A percentile compares a stretch with the other conserved stretches of the same genome.
Evolutionary conservation across 2,329 filamentous ascomycete genomes (phyloP).

Genomic region (Alternaria arborescens): DNA sequence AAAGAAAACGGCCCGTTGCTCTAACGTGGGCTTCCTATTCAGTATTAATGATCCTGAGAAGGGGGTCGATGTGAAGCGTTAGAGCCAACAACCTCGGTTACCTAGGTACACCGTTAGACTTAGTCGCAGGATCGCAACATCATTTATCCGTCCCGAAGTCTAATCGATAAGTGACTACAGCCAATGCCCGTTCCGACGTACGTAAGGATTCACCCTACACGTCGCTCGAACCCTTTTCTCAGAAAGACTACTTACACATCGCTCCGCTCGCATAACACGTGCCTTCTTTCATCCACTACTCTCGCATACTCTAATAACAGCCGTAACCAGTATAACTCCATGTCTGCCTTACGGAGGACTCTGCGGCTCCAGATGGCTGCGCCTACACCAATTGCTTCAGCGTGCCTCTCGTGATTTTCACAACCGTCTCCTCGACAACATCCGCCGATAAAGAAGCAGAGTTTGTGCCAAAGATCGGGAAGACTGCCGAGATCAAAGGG

Average conservation of each 20-base stretch:
- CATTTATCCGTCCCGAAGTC: not conserved
- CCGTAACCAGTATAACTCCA: constrained; percentile 2
- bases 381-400: not conserved
- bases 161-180: not conserved
- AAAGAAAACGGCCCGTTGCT: not conserved
- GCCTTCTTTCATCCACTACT: constrained; percentile 1
- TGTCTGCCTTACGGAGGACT: constrained; percentile 1
- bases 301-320: not conserved
- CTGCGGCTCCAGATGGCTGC: not conserved
- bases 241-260: not conserved
- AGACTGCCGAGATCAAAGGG: not conserved
- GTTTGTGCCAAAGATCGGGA: not conserved
- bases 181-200: not conserved
- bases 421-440: not conserved
- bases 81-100: not conserved
- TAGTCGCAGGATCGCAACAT: not conserved
- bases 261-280: not conserved
- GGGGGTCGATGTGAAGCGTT: not conserved
- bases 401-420: not conserved
- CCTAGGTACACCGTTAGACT: not conserved
- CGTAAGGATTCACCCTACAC: not conserved
- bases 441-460: constrained; percentile 2
- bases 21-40: not conserved
- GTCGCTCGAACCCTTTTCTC: not conserved
- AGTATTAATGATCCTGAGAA: not conserved